A percentile compares a stretch with the other conserved stretches of the same genome.
phyloP scores from a whole-genome alignment of 768 basidiomycete genomes.

The Gymnopilus junonius region DNA sequence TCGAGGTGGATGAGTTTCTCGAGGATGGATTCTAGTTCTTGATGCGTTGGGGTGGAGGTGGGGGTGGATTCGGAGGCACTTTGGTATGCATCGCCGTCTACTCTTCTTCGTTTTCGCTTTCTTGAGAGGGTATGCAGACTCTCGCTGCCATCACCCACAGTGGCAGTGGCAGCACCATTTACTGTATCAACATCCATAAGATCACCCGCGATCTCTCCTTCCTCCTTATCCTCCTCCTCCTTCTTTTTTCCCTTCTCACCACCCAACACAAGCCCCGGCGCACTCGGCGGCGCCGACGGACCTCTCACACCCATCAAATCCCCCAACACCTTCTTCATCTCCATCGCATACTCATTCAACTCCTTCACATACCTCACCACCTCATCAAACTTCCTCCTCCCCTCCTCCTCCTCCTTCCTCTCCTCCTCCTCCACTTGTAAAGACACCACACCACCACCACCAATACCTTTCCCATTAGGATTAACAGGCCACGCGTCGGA shows the following conservation, averaged over 20 bases:
- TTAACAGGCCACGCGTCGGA: background rate
- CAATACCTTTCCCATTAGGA: background rate
- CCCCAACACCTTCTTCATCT: conserved; percentile 2
- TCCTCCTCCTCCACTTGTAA: background rate
- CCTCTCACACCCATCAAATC: background rate
- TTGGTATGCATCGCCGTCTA: background rate
- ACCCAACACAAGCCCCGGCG: background rate
- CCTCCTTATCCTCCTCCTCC: background rate
- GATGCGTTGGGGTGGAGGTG: background rate
- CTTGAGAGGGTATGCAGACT: background rate
- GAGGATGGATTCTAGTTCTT: conserved; percentile 16
- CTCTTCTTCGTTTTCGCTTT: background rate
- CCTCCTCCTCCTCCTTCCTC: background rate
- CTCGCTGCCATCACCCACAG: background rate
- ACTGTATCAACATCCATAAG: background rate
- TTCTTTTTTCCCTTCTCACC: background rate
- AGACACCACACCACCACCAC: background rate
- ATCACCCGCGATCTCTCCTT: background rate
- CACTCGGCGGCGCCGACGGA: background rate
- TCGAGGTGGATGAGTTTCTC: conserved; percentile 12
- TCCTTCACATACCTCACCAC: background rate
- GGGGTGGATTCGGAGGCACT: background rate
- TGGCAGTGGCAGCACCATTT: no score
- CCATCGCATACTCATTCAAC: background rate
- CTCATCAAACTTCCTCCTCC: background rate